These are phyloP conservation scores for Penicillium pulvis DNA, from an alignment of 495 filamentous ascomycete genomes.

Conservation along the genomic window DNA sequence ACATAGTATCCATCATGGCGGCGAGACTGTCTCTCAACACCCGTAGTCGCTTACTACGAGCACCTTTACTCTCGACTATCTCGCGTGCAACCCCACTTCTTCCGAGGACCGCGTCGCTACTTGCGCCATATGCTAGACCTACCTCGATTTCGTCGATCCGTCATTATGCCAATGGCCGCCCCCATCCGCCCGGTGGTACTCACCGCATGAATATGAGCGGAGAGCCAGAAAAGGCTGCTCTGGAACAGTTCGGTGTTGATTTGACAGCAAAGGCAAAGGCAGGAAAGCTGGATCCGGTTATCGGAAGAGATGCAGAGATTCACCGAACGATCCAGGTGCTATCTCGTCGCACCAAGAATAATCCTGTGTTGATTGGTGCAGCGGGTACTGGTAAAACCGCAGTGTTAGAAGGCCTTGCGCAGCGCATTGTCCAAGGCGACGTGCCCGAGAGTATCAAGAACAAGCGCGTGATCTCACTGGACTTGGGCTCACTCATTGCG, in stretches of 20 bases:
- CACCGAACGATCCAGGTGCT: conserved; percentile 93
- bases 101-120: conserved; percentile 21
- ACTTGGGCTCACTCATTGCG: conserved; percentile 89
- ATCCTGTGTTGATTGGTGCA: conserved; percentile 89
- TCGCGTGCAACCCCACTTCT: conserved; percentile 23
- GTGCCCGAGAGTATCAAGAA: conserved; percentile 97
- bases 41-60: conserved; percentile 35
- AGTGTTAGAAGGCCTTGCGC: conserved; percentile 87
- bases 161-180: conserved; percentile 73
- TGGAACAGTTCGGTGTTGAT: conserved; percentile 91
- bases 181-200: conserved; percentile 86
- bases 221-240: conserved; percentile 75
- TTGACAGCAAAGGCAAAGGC: conserved; percentile 82
- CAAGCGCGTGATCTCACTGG: conserved; percentile 83
- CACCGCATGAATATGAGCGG: conserved; percentile 89
- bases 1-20: conserved; percentile 31
- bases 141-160: conserved; percentile 35
- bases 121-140: conserved; percentile 13
- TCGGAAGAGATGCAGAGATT: conserved; percentile 88
- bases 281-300: conserved; percentile 94
- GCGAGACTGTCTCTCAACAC: conserved; percentile 36
- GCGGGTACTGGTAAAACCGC: conserved; percentile 97
- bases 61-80: conserved; percentile 25
- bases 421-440: conserved; percentile 87
- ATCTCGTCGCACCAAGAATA: conserved; percentile 93